These are phyloP conservation scores for Selaginella moellendorffii DNA, from an alignment of 75 land plant species.

Conservation along the genomic window DNA sequence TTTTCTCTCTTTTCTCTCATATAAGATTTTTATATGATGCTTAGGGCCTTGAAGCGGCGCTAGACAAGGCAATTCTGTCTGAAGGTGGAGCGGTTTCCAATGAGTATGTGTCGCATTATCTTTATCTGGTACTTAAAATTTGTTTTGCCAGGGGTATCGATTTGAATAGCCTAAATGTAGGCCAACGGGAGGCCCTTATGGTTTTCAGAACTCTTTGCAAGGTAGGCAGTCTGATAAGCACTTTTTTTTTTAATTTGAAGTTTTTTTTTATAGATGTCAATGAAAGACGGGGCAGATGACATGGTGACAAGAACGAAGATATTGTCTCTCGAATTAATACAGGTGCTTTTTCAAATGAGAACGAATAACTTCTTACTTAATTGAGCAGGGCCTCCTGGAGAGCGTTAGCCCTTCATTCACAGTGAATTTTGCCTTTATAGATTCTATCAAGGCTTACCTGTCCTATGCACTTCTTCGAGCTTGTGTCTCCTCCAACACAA, in stretches of 20 bases:
- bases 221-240: too few species aligned
- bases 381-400: constrained; percentile 68
- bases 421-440: constrained; percentile 71
- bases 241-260: too few species aligned
- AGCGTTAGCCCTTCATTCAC: constrained; percentile 85
- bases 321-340: constrained; percentile 90
- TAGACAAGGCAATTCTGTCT: constrained; percentile 69
- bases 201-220: constrained; percentile 93
- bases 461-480: constrained; percentile 84
- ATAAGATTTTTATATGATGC: neutral
- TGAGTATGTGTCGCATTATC: constrained; percentile 29
- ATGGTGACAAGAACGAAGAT: constrained; percentile 58
- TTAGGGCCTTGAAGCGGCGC: constrained; percentile 93
- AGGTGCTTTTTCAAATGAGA: constrained; percentile 31
- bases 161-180: constrained; percentile 56
- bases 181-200: constrained; percentile 66
- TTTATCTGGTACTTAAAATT: neutral
- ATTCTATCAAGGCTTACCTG: constrained; percentile 83
- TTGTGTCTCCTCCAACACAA: constrained; percentile 55
- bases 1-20: neutral
- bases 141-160: constrained; percentile 50
- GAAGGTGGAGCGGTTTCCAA: constrained; percentile 52
- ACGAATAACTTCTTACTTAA: neutral
- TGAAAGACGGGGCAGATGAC: constrained; percentile 93
- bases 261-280: constrained; percentile 60